Conservation (phyloP, 2,329 filamentous ascomycete species). For the Fusarium sp. region DNA sequence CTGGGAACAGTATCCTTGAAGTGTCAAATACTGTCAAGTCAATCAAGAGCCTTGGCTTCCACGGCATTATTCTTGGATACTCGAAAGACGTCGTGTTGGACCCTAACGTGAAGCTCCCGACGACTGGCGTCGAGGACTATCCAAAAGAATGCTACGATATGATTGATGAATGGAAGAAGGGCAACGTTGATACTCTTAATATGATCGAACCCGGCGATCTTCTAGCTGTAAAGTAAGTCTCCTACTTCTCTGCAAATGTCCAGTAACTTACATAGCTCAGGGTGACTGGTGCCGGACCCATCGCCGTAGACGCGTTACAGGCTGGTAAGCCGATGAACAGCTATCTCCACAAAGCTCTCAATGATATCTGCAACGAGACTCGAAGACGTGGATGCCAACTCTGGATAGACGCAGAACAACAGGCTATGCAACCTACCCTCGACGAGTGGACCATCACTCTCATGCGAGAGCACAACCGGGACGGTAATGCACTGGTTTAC, state of each 20-base stretch:
- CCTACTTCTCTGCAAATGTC: too few species aligned
- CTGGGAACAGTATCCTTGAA: conserved; percentile 58
- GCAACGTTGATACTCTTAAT: conserved; percentile 61
- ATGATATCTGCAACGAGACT: conserved; percentile 51
- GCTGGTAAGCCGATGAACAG: conserved; percentile 46
- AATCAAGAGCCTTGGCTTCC: conserved; percentile 60
- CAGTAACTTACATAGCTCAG: conserved; percentile 30
- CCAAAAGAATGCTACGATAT: conserved; percentile 17
- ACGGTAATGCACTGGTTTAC: conserved; percentile 47
- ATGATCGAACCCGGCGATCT: conserved; percentile 63
- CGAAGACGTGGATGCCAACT: conserved; percentile 50
- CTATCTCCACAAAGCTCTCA: conserved; percentile 52
- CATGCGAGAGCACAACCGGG: conserved; percentile 52
- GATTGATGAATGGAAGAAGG: conserved; percentile 60
- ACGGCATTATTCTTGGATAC: conserved; percentile 63
- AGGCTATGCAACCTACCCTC: conserved; percentile 53
- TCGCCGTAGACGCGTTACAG: conserved; percentile 51
- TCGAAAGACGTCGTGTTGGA: conserved; percentile 58
- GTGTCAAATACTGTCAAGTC: conserved; percentile 55
- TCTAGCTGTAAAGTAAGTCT: conserved; percentile 64
- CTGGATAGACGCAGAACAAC: conserved; percentile 58
- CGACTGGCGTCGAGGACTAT: conserved; percentile 10
- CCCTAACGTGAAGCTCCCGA: conserved; percentile 31
- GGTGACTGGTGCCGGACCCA: conserved; percentile 53
- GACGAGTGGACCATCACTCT: conserved; percentile 45